Conservation (phyloP, 176 grass and related monocot genomes). For the Alloteropsis semialata region DNA sequence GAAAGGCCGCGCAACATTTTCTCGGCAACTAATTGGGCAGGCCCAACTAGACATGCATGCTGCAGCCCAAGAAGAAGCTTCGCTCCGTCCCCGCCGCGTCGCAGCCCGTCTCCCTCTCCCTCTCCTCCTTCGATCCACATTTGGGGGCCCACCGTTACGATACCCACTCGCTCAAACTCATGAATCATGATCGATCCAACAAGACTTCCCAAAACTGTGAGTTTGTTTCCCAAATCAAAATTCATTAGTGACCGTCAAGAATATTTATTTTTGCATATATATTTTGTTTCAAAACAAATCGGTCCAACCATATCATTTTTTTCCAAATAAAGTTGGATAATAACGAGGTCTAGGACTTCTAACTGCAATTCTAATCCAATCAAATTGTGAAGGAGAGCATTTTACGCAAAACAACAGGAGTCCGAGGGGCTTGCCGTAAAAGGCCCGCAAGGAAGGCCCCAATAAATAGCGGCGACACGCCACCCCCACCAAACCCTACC, state of each 20-base stretch:
- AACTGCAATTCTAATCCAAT: not conserved
- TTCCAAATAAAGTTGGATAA: not conserved
- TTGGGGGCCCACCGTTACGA: not conserved
- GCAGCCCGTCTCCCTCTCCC: too few species aligned
- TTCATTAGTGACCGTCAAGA: not conserved
- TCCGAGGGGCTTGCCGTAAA: conserved; percentile 16
- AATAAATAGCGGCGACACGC: conserved; percentile 45
- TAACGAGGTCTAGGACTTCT: not conserved
- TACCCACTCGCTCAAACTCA: not conserved
- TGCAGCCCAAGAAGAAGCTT: not conserved
- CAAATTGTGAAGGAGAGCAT: not conserved
- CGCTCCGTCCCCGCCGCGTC: too few species aligned
- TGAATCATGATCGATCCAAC: too few species aligned
- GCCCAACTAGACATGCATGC: not conserved
- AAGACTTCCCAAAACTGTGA: not conserved
- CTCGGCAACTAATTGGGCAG: not conserved
- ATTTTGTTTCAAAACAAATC: not conserved
- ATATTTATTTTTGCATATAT: not conserved
- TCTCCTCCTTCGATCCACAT: not conserved
- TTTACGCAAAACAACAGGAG: not conserved
- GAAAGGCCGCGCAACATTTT: not conserved
- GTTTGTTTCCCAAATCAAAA: not conserved
- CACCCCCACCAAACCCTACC: conserved; percentile 40
- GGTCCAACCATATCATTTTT: not conserved
- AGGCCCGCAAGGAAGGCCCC: not conserved